Percentiles rank a stretch among this genome's conserved stretches.
Evolutionary conservation across 1,139 yeast genomes (phyloP).

Genomic region (Lodderomyces elongisporus): DNA sequence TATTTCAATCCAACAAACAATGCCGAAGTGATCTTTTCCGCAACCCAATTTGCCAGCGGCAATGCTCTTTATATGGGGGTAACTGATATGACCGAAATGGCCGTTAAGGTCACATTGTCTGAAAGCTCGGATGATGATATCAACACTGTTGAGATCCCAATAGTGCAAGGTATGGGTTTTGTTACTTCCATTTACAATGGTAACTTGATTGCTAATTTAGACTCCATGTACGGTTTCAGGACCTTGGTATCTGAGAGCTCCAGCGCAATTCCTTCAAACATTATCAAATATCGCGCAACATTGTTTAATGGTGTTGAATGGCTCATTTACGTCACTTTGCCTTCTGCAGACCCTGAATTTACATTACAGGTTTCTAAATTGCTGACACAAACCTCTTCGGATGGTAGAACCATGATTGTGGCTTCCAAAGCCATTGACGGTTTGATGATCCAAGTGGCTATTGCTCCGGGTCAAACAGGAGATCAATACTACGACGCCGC

Average conservation of each 20-base stretch:
- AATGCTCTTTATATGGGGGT: conserved; percentile 36
- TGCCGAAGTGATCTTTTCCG: conserved; percentile 52
- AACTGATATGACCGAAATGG: conserved; percentile 49
- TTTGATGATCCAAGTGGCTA: conserved; percentile 42
- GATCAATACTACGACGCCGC: conserved; percentile 46
- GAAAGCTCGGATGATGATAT: conserved; percentile 18
- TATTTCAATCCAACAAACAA: conserved; percentile 52
- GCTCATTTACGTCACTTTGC: conserved; percentile 36
- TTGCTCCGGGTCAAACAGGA: conserved; percentile 34
- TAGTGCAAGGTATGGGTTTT: conserved; percentile 77
- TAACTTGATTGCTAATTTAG: conserved; percentile 46
- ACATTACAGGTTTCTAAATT: conserved; percentile 21
- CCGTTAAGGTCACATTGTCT: conserved; percentile 48
- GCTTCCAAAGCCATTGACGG: conserved; percentile 48
- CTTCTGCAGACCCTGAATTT: conserved; percentile 40
- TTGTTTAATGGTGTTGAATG: conserved; percentile 41
- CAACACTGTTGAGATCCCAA: conserved; percentile 35
- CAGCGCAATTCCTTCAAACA: conserved; percentile 33
- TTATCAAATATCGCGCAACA: conserved; percentile 53
- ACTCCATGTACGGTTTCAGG: conserved; percentile 50
- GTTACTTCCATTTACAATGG: conserved; percentile 62
- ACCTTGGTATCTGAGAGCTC: conserved; percentile 45
- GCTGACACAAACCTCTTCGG: too few species aligned
- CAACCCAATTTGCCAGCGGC: conserved; percentile 42
- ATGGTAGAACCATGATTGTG: conserved; percentile 48